Conservation (phyloP, 805 yeast species). For the Sugiyamaella marilandica region DNA sequence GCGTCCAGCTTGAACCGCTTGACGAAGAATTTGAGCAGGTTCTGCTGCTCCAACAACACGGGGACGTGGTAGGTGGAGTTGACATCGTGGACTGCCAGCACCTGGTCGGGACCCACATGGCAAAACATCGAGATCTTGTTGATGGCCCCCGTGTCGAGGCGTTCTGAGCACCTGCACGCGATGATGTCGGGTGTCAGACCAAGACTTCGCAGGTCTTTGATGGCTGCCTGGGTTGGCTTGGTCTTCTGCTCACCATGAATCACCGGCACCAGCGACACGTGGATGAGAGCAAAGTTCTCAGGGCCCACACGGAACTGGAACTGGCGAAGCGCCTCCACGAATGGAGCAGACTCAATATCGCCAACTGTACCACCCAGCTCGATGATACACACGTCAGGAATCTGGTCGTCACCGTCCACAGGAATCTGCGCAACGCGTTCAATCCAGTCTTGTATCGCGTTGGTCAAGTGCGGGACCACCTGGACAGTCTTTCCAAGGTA, state of each 20-base stretch:
- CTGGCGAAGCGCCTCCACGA: slow-evolving; percentile 97
- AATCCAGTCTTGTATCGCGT: slow-evolving; percentile 98
- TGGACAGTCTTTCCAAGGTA: slow-evolving; percentile 99
- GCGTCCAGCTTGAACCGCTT: slow-evolving; percentile 60
- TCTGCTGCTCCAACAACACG: slow-evolving; percentile 79
- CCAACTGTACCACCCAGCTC: slow-evolving; percentile 99
- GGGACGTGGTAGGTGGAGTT: slow-evolving; percentile 98
- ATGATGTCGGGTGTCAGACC: slow-evolving; percentile 96
- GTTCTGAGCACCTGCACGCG: slow-evolving; percentile 92
- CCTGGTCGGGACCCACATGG: slow-evolving; percentile 98
- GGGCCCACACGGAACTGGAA: slow-evolving; percentile 95
- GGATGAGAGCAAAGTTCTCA: slow-evolving; percentile 92
- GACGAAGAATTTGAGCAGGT: slow-evolving; percentile 65
- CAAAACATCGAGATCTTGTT: slow-evolving; percentile 98
- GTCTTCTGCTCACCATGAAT: slow-evolving; percentile 99
- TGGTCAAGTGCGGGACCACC: slow-evolving; percentile 96
- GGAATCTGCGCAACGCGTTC: slow-evolving; percentile 89
- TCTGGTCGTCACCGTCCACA: slow-evolving; percentile 80
- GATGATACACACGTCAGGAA: slow-evolving; percentile 94
- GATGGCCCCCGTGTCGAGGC: slow-evolving; percentile 76
- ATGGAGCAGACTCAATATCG: slow-evolving; percentile 97
- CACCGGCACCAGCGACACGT: slow-evolving; percentile 95
- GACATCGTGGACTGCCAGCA: slow-evolving; percentile 93
- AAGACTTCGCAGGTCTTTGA: slow-evolving; percentile 89
- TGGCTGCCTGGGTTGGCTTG: slow-evolving; percentile 99